Evolutionary conservation across 805 yeast species (phyloP), one percentile per base, ranked within the genome.

Genomic region (Hanseniaspora hatyaiensis): DNA sequence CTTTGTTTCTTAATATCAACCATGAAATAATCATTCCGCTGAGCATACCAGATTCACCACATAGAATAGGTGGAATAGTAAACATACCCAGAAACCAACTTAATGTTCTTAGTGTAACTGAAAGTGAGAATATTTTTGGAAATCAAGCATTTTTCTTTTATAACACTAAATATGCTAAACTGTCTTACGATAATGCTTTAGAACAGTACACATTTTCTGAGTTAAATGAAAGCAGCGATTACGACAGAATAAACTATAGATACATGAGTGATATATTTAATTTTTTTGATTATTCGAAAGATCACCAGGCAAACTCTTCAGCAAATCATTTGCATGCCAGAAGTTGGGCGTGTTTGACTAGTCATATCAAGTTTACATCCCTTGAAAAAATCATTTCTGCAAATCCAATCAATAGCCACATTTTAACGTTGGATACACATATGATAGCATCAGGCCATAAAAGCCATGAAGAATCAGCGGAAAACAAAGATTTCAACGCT

Each of bases 351-450:
- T n/a, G n/a, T n/a, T n/a, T n/a, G n/a, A n/a, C n/a, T n/a, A n/a
- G n/a, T n/a, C n/a, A n/a, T n/a, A n/a, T n/a, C n/a, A n/a, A n/a
- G n/a, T n/a, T n/a, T n/a, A n/a, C n/a, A n/a, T n/a, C n/a, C n/a
- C n/a, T n/a, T n/a, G n/a, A n/a, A n/a, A n/a, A n/a, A n/a, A n/a
- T n/a, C n/a, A n/a, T n/a, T n/a, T n/a, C n/a, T 26, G 9, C 6
- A 26, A 26, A 8, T 26, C 11, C 29, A 26, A 26, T 26, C 29
- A 26, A 26, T 26, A 26, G 6, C 11, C 6, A 6, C 6, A 26
- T 26, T 26, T 11, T 26, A 11, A 8, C 6, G 29, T 26, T 26
- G 11, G 65, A 62, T 51, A 54, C 64, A 2, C 57, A 60, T n/a
- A 56, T 62, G 55, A 55, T n/a, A n/a, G n/a, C n/a, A n/a, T n/a